phyloP scores from a whole-genome alignment of 78 protist species.

The Paratrimastix pyriformis region DNA sequence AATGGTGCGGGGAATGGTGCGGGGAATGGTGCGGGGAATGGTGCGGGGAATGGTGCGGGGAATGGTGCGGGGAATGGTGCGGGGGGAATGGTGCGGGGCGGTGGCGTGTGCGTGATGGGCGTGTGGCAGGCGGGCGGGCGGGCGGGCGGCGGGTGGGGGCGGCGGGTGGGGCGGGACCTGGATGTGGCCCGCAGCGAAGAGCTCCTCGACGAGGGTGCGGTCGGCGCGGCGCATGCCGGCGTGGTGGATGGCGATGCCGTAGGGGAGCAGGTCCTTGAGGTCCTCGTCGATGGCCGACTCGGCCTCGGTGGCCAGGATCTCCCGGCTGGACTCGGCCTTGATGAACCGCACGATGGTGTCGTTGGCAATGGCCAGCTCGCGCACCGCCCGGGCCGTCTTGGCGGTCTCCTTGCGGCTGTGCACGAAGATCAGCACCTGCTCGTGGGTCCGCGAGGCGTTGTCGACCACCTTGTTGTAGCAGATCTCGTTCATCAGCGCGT shows the following conservation, averaged over 20 bases:
- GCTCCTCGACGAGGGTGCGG: constrained; percentile 24
- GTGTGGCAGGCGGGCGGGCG: background rate
- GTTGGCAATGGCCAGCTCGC: constrained; percentile 41
- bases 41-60: too few relatives aligned
- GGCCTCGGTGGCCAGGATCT: constrained; percentile 52
- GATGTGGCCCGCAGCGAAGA: constrained; percentile 51
- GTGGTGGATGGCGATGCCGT: constrained; percentile 95
- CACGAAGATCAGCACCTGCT: constrained; percentile 88
- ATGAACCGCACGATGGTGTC: constrained; percentile 47
- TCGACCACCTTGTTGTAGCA: constrained; percentile 67
- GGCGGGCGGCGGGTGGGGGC: background rate
- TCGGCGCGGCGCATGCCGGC: constrained; percentile 85
- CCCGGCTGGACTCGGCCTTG: constrained; percentile 34
- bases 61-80: too few relatives aligned
- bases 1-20: too few relatives aligned
- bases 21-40: too few relatives aligned
- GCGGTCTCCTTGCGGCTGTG: constrained; percentile 96
- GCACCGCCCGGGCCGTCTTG: constrained; percentile 62
- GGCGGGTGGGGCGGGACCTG: constrained; percentile 69
- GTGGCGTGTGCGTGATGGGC: too few relatives aligned
- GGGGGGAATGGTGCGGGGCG: too few relatives aligned
- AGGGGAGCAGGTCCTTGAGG: constrained; percentile 61
- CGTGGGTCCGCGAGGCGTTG: constrained; percentile 46
- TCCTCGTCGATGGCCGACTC: background rate
- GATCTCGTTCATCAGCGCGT: constrained; percentile 81